phyloP scores from a whole-genome alignment of 1,284 basidiomycete genomes.

The Pascua sp. region DNA sequence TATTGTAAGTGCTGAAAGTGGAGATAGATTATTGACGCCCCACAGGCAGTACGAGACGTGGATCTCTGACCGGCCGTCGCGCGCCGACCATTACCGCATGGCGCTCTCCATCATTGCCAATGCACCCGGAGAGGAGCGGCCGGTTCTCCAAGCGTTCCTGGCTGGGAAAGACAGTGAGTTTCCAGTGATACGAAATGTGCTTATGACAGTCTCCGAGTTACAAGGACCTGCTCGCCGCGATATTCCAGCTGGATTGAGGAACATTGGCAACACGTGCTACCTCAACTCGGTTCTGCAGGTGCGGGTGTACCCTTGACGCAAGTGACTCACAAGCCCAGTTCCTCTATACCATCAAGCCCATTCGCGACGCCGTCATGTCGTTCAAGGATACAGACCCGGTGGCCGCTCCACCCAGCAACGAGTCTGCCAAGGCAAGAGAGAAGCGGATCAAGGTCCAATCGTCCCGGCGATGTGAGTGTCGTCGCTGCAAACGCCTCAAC shows the following conservation, averaged over 20 bases:
- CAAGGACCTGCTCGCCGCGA: conserved; percentile 32
- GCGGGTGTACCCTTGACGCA: no score
- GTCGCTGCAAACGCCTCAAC: neutral
- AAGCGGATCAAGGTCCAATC: conserved; percentile 18
- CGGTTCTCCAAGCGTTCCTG: conserved; percentile 33
- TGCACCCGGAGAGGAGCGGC: conserved; percentile 37
- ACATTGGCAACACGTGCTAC: conserved; percentile 50
- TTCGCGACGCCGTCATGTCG: conserved; percentile 40
- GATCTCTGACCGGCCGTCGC: conserved; percentile 17
- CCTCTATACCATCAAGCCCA: conserved; percentile 44
- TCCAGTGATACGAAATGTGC: neutral
- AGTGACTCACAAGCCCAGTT: conserved; percentile 25
- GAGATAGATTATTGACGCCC: neutral
- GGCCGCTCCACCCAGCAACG: neutral
- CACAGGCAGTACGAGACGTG: conserved; percentile 42
- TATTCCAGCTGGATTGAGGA: conserved; percentile 47
- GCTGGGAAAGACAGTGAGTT: conserved; percentile 21
- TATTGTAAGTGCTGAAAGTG: conserved; percentile 30
- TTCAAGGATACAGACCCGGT: conserved; percentile 20
- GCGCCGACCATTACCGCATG: conserved; percentile 37
- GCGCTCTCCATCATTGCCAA: conserved; percentile 41
- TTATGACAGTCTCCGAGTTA: conserved; percentile 18
- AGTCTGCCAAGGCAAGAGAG: conserved; percentile 7
- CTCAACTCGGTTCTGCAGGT: conserved; percentile 46
- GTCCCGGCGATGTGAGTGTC: conserved; percentile 35